Conservation (phyloP, 768 basidiomycete species). For the Leccinum fibrillosum region DNA sequence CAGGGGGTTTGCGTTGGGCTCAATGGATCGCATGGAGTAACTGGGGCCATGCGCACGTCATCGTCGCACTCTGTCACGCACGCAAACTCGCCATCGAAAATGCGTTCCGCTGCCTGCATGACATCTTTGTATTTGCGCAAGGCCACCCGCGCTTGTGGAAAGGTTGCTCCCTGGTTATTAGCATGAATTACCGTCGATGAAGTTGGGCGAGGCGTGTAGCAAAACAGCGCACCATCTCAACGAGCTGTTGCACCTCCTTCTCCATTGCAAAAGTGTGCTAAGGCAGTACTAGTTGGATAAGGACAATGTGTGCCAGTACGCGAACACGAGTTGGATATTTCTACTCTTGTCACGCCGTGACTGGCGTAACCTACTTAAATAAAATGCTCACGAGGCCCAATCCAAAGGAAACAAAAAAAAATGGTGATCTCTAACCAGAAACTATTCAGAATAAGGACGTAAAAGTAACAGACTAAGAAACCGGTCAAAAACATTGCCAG, state of each 20-base stretch:
- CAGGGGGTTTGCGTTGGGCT: constrained; percentile 30
- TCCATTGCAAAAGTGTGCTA: constrained; percentile 38
- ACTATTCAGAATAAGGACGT: background rate
- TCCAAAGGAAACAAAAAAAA: constrained; percentile 7
- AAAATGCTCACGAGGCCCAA: constrained; percentile 16
- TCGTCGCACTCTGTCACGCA: constrained; percentile 53
- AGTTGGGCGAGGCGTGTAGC: background rate
- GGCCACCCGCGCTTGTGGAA: constrained; percentile 79
- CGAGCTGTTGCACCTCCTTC: constrained; percentile 55
- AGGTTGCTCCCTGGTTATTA: constrained; percentile 68
- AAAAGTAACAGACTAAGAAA: constrained; percentile 8
- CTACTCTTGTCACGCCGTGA: constrained; percentile 24
- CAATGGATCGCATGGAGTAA: constrained; percentile 20
- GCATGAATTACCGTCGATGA: constrained; percentile 1
- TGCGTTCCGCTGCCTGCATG: constrained; percentile 84
- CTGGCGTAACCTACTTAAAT: constrained; percentile 20
- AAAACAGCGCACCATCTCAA: constrained; percentile 48
- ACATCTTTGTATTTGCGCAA: constrained; percentile 82
- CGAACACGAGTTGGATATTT: constrained; percentile 21
- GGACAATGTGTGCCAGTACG: constrained; percentile 19
- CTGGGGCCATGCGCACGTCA: constrained; percentile 45
- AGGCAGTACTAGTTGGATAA: constrained; percentile 1
- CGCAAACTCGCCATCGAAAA: constrained; percentile 84
- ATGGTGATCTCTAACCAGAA: background rate
- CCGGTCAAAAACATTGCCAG: constrained; percentile 1